Conservation (phyloP, 176 grass and related monocot genomes). For the Otatea glauca region DNA sequence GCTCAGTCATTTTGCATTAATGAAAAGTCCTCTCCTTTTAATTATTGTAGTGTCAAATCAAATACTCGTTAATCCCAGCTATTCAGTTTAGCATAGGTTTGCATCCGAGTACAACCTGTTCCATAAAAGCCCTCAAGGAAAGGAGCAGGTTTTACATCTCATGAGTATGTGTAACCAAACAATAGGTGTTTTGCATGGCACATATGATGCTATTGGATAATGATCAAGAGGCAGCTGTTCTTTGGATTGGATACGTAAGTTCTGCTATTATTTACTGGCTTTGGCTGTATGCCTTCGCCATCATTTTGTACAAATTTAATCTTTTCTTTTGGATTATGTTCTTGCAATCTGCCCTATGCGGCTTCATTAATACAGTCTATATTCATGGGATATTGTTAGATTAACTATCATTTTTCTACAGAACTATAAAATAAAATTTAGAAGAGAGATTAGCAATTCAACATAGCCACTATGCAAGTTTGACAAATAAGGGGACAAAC, state of each 20-base stretch:
- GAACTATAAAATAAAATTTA: slow-evolving; percentile 11
- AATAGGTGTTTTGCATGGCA: slow-evolving; percentile 30
- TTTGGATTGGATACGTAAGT: slow-evolving; percentile 64
- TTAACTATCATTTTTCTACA: background rate
- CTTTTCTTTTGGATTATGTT: slow-evolving; percentile 3
- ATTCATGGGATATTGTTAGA: background rate
- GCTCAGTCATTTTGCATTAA: background rate
- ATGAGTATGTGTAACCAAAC: slow-evolving; percentile 7
- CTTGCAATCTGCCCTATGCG: background rate
- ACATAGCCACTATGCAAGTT: background rate
- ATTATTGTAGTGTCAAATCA: background rate
- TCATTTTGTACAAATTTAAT: background rate
- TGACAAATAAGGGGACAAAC: background rate
- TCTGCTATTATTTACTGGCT: background rate
- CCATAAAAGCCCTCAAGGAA: background rate
- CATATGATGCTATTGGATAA: slow-evolving; percentile 43
- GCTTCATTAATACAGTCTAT: background rate
- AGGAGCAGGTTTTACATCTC: background rate
- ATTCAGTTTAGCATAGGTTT: background rate
- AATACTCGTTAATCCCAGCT: background rate
- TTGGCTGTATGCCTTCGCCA: background rate
- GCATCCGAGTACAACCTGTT: background rate
- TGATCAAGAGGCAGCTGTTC: slow-evolving; percentile 53
- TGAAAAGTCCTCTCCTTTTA: background rate
- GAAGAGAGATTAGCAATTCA: slow-evolving; percentile 1